Evolutionary conservation across 2,329 filamentous ascomycete species (phyloP), one percentile per base, ranked within the genome.

Genomic region (Coniochaeta pulveracea): DNA sequence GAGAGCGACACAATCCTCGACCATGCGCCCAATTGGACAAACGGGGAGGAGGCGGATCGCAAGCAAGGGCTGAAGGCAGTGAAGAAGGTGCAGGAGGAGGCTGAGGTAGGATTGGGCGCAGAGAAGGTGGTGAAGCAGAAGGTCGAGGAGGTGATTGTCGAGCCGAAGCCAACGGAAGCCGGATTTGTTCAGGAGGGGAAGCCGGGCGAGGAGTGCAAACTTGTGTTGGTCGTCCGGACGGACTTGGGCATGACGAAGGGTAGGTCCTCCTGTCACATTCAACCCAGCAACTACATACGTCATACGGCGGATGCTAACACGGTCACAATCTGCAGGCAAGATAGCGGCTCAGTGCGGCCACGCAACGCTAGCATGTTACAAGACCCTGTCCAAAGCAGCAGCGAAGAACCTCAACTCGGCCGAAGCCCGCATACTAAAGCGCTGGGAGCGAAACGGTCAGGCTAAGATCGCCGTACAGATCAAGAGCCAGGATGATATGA

Each of bases 181-280:
- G 60, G 68, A 45, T 47, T 66, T 47, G 61, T 54, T 41, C 58
- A 52, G 40, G 62, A 61, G 49, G 58, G 60, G 47, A 63, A 56
- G 24, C 38, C 45, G 28, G 67, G 63, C 16, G 88, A 95, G 57
- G 88, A 95, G 56, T 94, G 89, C 64, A 96, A 96, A 62, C 66
- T 96, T 37, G 85, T 95, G 10, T 64, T 98, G 21, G 85, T 94
- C 4, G 89, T 96, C 35, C 66, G 91, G 51, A 94, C 85, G 12
- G 91, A 98, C 61, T 59, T 98, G 48, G 89, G 89, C 47, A 98
- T 98, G 91, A 91, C 83, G 8, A 96, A 94, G 63, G 89, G 89
- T 91, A 64, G 26, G 65, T 23, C n/a, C 26, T n/a, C 27, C 12
- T 22, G 22, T 19, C 31, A 34, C 16, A 22, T 24, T 12, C 16